Conservation (phyloP, 129 eudicot species). For the Gnaphalium uliginosum region DNA sequence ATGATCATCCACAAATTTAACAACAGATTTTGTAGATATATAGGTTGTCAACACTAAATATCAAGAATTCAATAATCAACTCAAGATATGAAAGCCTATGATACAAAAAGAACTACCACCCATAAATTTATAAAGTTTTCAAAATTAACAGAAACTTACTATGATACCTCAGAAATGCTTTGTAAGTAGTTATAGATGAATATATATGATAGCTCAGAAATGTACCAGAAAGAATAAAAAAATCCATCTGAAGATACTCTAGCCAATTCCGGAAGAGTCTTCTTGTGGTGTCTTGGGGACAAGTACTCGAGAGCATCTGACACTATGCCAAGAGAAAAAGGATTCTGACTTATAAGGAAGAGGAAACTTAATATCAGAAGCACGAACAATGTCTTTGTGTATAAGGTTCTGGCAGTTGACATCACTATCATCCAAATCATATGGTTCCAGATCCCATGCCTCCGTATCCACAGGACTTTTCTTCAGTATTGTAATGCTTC, state of each 20-base stretch:
- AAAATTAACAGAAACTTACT: not conserved
- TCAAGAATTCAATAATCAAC: not conserved
- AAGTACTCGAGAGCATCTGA: conserved; percentile 88
- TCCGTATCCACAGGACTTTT: conserved; percentile 54
- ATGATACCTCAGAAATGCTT: not conserved
- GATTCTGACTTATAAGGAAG: conserved; percentile 78
- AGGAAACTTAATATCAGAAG: conserved; percentile 83
- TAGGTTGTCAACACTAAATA: not conserved
- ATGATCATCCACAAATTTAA: conserved; percentile 22
- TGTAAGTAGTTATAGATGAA: not conserved
- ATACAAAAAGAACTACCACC: not conserved
- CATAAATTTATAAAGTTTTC: not conserved
- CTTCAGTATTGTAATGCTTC: too few species aligned
- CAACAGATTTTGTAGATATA: not conserved
- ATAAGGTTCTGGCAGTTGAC: conserved; percentile 69
- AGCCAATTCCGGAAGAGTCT: conserved; percentile 74
- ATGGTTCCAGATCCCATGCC: conserved; percentile 93
- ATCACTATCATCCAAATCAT: conserved; percentile 86
- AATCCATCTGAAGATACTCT: conserved; percentile 89
- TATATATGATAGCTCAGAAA: conserved; percentile 6
- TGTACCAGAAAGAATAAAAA: conserved; percentile 80
- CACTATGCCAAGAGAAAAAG: conserved; percentile 83
- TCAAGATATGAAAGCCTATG: conserved; percentile 6
- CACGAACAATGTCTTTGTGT: conserved; percentile 74
- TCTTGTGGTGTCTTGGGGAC: conserved; percentile 88